These are phyloP conservation scores for Centella asiatica DNA, from an alignment of 129 eudicot genomes.

Conservation along the genomic window DNA sequence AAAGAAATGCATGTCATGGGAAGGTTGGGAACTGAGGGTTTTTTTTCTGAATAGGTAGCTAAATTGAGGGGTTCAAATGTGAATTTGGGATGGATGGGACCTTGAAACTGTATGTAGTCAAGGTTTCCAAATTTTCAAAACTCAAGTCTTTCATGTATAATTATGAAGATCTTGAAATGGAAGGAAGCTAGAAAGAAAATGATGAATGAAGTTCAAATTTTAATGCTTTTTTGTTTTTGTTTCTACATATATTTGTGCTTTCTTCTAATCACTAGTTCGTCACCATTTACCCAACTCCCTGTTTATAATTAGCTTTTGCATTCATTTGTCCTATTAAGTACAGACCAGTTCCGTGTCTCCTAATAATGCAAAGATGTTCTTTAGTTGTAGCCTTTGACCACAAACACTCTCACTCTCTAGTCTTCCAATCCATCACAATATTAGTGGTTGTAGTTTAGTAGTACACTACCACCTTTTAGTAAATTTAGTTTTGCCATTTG, in stretches of 20 bases:
- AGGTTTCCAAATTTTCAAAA: conserved; percentile 27
- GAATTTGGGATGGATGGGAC: conserved; percentile 21
- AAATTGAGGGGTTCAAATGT: conserved; percentile 15
- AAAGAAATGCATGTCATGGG: neutral
- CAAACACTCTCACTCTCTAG: too few relatives aligned
- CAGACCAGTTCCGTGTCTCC: conserved; percentile 10
- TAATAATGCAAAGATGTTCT: conserved; percentile 17
- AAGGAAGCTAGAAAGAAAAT: conserved; percentile 4
- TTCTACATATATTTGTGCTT: conserved; percentile 1
- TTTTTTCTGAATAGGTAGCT: neutral
- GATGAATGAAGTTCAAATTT: neutral
- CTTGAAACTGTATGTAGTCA: conserved; percentile 4
- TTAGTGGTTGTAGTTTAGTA: too few relatives aligned
- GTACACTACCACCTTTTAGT: too few relatives aligned
- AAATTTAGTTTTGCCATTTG: too few relatives aligned
- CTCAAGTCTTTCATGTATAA: conserved; percentile 12
- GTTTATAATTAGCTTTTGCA: conserved; percentile 21
- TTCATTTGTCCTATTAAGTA: conserved; percentile 7
- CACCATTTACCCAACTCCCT: neutral
- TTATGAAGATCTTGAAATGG: conserved; percentile 25
- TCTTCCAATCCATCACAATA: too few relatives aligned
- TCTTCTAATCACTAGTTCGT: neutral
- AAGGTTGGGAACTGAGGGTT: neutral
- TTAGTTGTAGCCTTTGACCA: conserved; percentile 12
- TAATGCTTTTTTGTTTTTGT: conserved; percentile 7